Evolutionary conservation across 139 green algal species (phyloP).

Genomic region (Chlorella sp.): DNA sequence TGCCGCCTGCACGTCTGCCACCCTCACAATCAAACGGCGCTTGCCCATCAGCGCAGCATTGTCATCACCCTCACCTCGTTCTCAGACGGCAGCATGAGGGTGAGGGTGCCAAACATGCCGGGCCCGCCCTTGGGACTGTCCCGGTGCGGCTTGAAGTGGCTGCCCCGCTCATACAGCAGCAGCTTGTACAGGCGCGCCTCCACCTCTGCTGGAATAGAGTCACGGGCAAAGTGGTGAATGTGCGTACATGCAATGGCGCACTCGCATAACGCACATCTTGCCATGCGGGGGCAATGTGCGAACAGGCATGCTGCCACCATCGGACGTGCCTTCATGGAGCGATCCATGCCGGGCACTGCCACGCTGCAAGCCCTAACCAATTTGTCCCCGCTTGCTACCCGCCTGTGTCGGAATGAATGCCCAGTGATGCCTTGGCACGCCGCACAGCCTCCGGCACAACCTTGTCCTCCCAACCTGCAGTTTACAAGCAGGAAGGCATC

Average conservation of each 20-base stretch:
- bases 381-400: background rate
- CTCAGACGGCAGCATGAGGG: background rate
- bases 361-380: background rate
- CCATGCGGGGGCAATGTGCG: too few relatives aligned
- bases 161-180: background rate
- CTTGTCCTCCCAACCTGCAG: background rate
- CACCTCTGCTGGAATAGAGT: background rate
- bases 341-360: background rate
- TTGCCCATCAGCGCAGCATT: too few relatives aligned
- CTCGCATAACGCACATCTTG: too few relatives aligned
- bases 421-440: background rate
- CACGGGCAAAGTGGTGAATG: too few relatives aligned
- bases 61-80: background rate
- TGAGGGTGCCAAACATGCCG: background rate
- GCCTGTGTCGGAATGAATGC: background rate
- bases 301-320: too few relatives aligned
- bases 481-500: too few relatives aligned
- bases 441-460: conserved; percentile 2
- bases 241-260: background rate
- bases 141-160: background rate
- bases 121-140: background rate
- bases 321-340: too few relatives aligned
- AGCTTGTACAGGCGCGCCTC: background rate
- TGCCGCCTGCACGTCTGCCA: background rate
- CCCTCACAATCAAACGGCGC: too few relatives aligned